Evolutionary conservation across 352 stramenopile genomes (phyloP), one percentile per base, ranked within the genome.

Genomic region (Pythium scleroteichum): DNA sequence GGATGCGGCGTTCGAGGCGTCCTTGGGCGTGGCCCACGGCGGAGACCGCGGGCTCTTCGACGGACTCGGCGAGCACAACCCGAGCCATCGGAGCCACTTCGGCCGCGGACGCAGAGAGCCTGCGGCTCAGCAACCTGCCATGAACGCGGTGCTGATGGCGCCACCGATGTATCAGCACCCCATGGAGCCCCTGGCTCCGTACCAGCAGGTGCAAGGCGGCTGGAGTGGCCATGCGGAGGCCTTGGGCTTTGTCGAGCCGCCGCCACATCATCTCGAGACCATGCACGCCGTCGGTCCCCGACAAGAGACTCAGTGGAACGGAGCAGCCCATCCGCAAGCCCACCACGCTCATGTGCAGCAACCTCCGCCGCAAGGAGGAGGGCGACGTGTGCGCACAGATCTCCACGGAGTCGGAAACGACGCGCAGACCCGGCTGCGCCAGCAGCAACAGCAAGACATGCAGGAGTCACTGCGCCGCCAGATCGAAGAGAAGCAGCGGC

Each of bases 401-500:
- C 29, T 77, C 20, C 72, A 79, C 14, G 41, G 38, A 6, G 38
- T 20, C 38, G 38, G 4, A 14, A 56, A 66, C 24, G 53, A 62
- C 44, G 27, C 41, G 5, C 45, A 61, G 14, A 44, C 48, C 24
- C 47, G 20, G 32, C 50, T 52, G 0, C 55, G 51, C 6, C 58
- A 71, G 26, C 60, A 76, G 57, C 68, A 75, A 46, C 69, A 73
- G 26, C 72, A 78, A 16, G 76, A 81, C 29, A 82, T 88, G 54
- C 76, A 88, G 53, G 64, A 72, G 16, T 64, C 79, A 1, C 39
- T 87, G 14, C 72, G 84, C 16, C 69, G 69, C 13, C 79, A 88
- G 53, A 78, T 88, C 32, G 76, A 88, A 32, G 79, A 88, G 51
- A 88, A 88, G 53, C 68, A 76, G 10, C 76, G 71, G 3, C 79